These are phyloP conservation scores for Acanthamoeba sp. DNA, from an alignment of 208 protist genomes.

Conservation along the genomic window DNA sequence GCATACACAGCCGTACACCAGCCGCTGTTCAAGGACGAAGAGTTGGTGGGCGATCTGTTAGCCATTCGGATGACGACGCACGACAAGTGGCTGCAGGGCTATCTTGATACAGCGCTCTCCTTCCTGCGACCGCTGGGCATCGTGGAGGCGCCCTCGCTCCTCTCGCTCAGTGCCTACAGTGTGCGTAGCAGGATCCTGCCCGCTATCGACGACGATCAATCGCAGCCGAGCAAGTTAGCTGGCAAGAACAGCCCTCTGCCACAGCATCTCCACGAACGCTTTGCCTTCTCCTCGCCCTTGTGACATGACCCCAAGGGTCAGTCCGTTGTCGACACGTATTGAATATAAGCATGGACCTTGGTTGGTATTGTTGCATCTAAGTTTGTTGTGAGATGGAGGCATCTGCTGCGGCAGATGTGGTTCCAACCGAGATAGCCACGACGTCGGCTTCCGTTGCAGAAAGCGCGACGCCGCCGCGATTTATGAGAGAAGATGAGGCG, in stretches of 20 bases:
- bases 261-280: not conserved
- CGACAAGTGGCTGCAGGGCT: not conserved
- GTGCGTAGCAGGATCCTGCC: not conserved
- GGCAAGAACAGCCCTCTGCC: not conserved
- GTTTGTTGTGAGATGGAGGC: too few relatives aligned
- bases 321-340: too few relatives aligned
- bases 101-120: not conserved
- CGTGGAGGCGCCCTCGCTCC: not conserved
- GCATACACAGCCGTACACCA: not conserved
- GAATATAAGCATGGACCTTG: too few relatives aligned
- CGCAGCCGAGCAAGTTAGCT: not conserved
- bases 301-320: too few relatives aligned
- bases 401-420: too few relatives aligned
- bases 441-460: not conserved
- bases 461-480: not conserved
- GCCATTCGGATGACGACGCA: not conserved
- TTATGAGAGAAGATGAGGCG: not conserved
- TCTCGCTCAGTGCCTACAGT: not conserved
- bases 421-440: too few relatives aligned
- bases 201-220: too few relatives aligned
- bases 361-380: too few relatives aligned
- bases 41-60: not conserved
- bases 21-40: conserved; percentile 10
- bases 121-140: not conserved
- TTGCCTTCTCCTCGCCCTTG: not conserved